Evolutionary conservation across 192 early-diverging fungal genomes (phyloP).

Genomic region (Mortierella antarctica): DNA sequence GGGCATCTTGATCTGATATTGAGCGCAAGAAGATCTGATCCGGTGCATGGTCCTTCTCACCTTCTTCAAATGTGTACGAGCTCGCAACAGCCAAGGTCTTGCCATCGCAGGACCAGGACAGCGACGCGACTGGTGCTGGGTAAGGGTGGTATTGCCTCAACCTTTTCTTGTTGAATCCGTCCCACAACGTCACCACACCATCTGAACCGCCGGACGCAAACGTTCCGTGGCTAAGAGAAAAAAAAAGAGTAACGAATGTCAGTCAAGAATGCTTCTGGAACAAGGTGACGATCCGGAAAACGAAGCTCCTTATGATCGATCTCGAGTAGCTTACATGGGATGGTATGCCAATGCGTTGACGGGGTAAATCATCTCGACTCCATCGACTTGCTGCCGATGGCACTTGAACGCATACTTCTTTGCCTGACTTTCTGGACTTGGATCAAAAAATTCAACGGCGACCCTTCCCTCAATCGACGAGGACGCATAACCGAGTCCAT

Average conservation of each 20-base stretch:
- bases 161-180: conserved; percentile 90
- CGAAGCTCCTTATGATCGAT: not conserved
- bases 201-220: conserved; percentile 98
- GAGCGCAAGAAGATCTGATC: conserved; percentile 83
- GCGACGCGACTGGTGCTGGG: conserved; percentile 81
- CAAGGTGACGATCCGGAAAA: not conserved
- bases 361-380: conserved; percentile 87
- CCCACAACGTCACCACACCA: conserved; percentile 92
- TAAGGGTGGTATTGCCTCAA: conserved; percentile 85
- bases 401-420: conserved; percentile 98
- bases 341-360: conserved; percentile 95
- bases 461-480: conserved; percentile 96
- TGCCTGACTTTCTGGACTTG: conserved; percentile 67
- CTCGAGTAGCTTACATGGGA: conserved; percentile 70
- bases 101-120: conserved; percentile 88
- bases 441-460: conserved; percentile 92
- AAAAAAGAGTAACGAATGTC: conserved; percentile 11
- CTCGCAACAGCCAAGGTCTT: conserved; percentile 84
- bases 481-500: conserved; percentile 86
- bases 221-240: conserved; percentile 76
- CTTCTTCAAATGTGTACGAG: conserved; percentile 96
- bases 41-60: conserved; percentile 86
- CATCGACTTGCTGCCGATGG: conserved; percentile 84
- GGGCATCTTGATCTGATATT: conserved; percentile 61
- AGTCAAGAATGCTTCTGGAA: not conserved